Percentiles rank a stretch among this genome's conserved stretches.
These are phyloP conservation scores for Deinandra increscens DNA, from an alignment of 129 eudicot genomes.

Conservation along the genomic window DNA sequence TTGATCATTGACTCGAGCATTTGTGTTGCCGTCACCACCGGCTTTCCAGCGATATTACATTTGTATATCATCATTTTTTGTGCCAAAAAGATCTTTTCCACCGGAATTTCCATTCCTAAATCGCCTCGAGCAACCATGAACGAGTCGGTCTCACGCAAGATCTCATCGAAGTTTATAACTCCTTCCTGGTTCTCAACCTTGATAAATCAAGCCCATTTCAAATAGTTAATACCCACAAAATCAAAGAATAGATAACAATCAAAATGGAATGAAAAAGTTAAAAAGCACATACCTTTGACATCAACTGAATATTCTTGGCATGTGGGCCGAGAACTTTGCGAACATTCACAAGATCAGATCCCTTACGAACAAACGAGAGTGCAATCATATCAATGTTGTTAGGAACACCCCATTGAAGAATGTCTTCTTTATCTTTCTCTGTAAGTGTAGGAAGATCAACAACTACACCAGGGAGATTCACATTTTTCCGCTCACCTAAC, in stretches of 20 bases:
- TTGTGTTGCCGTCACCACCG: constrained; percentile 85
- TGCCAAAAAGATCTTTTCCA: constrained; percentile 77
- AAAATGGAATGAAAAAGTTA: background rate
- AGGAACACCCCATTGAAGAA: constrained; percentile 77
- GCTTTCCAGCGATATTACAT: constrained; percentile 77
- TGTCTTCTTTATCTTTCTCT: constrained; percentile 79
- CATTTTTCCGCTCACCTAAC: constrained; percentile 86
- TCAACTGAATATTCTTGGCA: constrained; percentile 62
- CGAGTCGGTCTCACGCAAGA: constrained; percentile 74
- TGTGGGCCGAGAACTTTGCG: constrained; percentile 71
- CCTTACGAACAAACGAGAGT: constrained; percentile 74
- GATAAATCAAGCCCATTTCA: constrained; percentile 2
- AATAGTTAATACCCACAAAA: background rate
- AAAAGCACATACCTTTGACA: constrained; percentile 60
- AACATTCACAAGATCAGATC: constrained; percentile 79
- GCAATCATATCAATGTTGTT: constrained; percentile 81
- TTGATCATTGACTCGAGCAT: constrained; percentile 91
- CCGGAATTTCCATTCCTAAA: constrained; percentile 87
- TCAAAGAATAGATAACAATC: background rate
- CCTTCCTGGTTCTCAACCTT: constrained; percentile 92
- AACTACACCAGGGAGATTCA: constrained; percentile 85
- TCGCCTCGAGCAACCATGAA: constrained; percentile 93
- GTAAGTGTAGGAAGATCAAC: constrained; percentile 85
- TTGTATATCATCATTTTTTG: constrained; percentile 93
- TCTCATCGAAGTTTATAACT: constrained; percentile 78